phyloP scores from a whole-genome alignment of 306 rosid genomes.

The Cucurbita ficifolia region DNA sequence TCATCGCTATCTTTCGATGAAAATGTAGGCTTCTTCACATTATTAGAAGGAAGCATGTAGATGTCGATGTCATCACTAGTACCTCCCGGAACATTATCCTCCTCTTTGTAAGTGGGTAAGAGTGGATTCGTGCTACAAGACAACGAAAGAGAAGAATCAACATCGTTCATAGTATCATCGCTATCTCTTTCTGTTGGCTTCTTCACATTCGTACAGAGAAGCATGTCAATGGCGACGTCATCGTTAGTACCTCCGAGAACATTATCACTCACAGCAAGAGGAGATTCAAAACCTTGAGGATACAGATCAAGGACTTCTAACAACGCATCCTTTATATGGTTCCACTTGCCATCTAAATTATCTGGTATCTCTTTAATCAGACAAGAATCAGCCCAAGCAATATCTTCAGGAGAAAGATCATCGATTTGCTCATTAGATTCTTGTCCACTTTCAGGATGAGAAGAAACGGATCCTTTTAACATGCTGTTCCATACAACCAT shows the following conservation, averaged over 20 bases:
- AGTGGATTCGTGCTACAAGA: background rate
- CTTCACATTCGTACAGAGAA: background rate
- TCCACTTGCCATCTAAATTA: constrained; percentile 5
- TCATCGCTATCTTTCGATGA: background rate
- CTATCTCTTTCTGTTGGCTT: background rate
- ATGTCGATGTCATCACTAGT: background rate
- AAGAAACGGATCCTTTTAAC: constrained; percentile 37
- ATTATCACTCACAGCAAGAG: background rate
- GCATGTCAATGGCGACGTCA: background rate
- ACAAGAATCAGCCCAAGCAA: constrained; percentile 13
- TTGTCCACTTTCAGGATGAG: constrained; percentile 17
- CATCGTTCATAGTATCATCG: background rate
- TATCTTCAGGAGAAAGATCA: constrained; percentile 7
- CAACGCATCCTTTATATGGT: background rate
- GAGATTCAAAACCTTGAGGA: background rate
- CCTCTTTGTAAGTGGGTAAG: background rate
- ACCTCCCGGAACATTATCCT: background rate
- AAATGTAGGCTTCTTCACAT: background rate
- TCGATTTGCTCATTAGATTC: background rate
- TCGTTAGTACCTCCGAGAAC: background rate
- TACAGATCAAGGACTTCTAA: constrained; percentile 1
- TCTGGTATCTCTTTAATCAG: constrained; percentile 3
- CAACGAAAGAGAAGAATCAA: background rate
- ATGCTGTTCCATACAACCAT: constrained; percentile 68
- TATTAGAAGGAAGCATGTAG: background rate